Evolutionary conservation across 2,329 filamentous ascomycete genomes (phyloP), one percentile per base, ranked within the genome.

Genomic region (Alternaria conjuncta): DNA sequence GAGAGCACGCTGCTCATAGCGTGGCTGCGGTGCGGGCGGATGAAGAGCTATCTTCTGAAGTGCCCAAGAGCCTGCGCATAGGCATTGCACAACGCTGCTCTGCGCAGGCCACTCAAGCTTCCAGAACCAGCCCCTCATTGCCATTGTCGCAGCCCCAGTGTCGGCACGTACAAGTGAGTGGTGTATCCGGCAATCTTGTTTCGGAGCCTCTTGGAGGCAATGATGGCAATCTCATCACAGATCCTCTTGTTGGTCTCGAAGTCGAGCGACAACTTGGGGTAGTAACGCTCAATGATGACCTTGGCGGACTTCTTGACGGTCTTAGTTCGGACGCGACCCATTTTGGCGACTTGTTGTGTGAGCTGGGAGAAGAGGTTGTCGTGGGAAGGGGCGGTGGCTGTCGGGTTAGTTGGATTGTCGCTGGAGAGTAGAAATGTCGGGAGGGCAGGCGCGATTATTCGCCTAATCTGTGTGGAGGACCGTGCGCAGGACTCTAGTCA

Each of bases 191-290:
- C 75, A 58, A 77, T 77, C 86, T 99, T 99, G 92, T 99, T 99
- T 87, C 96, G 91, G 80, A 99, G 92, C 83, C 96, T 91, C 93
- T 99, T 99, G 79, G 92, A 96, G 78, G 96, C 93, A 83, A 99
- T 99, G 85, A 99, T 97, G 82, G 96, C 96, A 80, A 99, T 93
- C 70, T 99, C 96, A 94, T 98, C 96, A 88, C 96, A 98, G 81
- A 98, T 96, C 81, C 94, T 89, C 92, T 97, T 97, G 92, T 97
- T 97, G 90, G 93, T 97, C 91, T 99, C 96, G 88, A 99, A 99
- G 88, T 99, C 96, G 82, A 98, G 93, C 73, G 94, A 97, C 84
- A 99, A 89, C 86, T 93, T 94, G 82, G 96, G 96, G 87, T 97
- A 82, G 77, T 82, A 79, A 62, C 79, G 79, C 92, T 97, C 94